Evolutionary conservation across 495 filamentous ascomycete species (phyloP), one percentile per base, ranked within the genome.

Genomic region (Xylaria venustula): DNA sequence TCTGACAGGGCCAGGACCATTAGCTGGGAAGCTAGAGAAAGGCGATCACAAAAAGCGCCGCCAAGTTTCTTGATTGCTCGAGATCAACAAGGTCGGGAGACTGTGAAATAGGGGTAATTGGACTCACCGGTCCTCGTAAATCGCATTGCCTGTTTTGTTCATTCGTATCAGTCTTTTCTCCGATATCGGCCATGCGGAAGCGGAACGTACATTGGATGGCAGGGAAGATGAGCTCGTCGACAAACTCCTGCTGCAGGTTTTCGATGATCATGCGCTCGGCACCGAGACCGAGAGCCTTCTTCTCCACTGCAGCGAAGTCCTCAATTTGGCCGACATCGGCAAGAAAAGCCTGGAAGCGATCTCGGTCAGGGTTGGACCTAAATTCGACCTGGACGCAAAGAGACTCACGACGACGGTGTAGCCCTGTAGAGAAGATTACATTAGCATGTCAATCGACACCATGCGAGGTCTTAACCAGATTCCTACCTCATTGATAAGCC

Each of bases 221-320:
- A 44, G 82, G 87, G 80, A 86, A 92, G 79, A 89, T 90, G 11
- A 92, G 83, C 72, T 91, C 83, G 66, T 90, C 87, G 63, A 91
- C 81, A 65, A 91, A 89, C 69, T 90, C 87, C 64, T 75, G 77
- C 58, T 81, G 79, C 56, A 91, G 74, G 67, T 87, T 83, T 58
- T 79, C 73, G 67, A 87, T 73, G 69, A 81, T 72, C 64, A 80
- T 75, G 47, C 79, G 76, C 50, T 67, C 69, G 48, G 84, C 85
- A 50, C 84, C 85, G 61, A 89, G 79, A 76, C 86, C 84, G 68
- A 81, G 61, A 3, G 85, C 85, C 71, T 87, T 87, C 54, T 63
- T 64, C 66, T 85, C 83, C 67, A 90, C 86, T 32, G 47, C 75
- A 11, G 54, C 67, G 54, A 56, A 78, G 69, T 78, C 73, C 64